A percentile compares a stretch with the other conserved stretches of the same genome.
Evolutionary conservation across 1,284 basidiomycete species (phyloP).

Genomic region (Trichosporon asahii): DNA sequence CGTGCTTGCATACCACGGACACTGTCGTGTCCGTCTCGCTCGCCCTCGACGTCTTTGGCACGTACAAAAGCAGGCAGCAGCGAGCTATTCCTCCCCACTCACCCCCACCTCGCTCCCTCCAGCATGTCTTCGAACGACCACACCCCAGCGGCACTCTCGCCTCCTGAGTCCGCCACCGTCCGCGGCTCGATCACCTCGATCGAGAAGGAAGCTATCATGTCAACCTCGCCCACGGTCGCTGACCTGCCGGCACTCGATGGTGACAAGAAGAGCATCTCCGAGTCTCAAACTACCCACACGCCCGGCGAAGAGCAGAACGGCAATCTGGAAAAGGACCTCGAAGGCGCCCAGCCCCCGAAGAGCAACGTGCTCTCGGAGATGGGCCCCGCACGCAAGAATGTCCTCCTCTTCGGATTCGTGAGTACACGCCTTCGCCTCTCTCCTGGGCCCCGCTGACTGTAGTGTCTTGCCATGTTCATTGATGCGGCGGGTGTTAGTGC

Average conservation of each 20-base stretch:
- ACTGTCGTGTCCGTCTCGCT: not conserved
- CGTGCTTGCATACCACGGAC: not conserved
- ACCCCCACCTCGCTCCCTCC: not conserved
- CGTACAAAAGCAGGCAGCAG: not conserved
- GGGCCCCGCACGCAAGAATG: constrained; percentile 29
- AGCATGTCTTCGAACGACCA: not conserved
- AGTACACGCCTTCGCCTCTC: not conserved
- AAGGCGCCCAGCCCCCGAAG: not conserved
- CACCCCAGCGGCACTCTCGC: not conserved
- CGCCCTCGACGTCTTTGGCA: not conserved
- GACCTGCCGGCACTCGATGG: not conserved
- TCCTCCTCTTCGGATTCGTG: constrained; percentile 40
- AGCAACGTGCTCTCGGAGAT: constrained; percentile 31
- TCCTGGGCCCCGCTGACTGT: not conserved
- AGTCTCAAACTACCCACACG: not conserved
- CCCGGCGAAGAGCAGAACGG: not conserved
- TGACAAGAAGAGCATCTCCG: constrained; percentile 1
- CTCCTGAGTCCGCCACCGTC: not conserved
- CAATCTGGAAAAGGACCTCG: not conserved
- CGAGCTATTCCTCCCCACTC: not conserved
- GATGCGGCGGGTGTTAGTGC: constrained; percentile 44
- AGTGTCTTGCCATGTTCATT: constrained; percentile 36
- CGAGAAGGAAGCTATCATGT: not conserved
- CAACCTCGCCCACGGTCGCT: not conserved
- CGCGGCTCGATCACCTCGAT: not conserved